Base-by-base conservation (phyloP, 1,139 yeast species). In the Zygosaccharomyces sapae region DNA sequence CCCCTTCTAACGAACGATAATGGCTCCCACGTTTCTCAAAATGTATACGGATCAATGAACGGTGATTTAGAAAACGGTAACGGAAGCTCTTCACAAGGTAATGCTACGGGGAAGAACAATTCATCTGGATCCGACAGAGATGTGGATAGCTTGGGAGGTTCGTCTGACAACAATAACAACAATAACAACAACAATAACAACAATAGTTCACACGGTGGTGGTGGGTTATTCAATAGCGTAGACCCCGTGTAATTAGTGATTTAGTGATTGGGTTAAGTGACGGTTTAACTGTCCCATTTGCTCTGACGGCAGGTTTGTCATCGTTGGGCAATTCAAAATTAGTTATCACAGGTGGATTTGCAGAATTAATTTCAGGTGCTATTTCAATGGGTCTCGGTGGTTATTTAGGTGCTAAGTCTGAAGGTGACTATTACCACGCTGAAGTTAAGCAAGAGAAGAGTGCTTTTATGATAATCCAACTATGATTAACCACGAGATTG, bases 371-470 rank as follows among this genome's bases (percentile, higher is more conserved):
- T 3, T 81, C 88, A 3, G 94, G 94, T 38, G 87, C 92, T 38
- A 84, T 85, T 38, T 83, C 90, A 19, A 85, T 85, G 94, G 94
- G 94, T 3, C 75, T 85, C 50, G 94, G 94, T 51, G 94, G 94
- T 13, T 85, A 75, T 63, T 71, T 85, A 53, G 94, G 92, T 36
- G 92, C 92, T 29, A 81, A 81, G 61, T 79, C 86, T n/a, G 94
- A 85, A 67, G 69, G 76, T 24, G 90, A 85, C 62, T 85, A 81
- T 65, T 83, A 83, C 65, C 71, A 72, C 48, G 74, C 83, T 19
- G 88, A 83, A 66, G 90, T 84, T 39, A 80, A 78, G 60, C 75
- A 77, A 62, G 92, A 85, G 65, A 84, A 83, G 62, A 73, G 78
- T 60, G 75, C 53, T 83, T 83, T 56, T 84, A 81, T 68, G 77